These are phyloP conservation scores for Ocimum tenuiflorum DNA, from an alignment of 257 asterid species.

Conservation along the genomic window DNA sequence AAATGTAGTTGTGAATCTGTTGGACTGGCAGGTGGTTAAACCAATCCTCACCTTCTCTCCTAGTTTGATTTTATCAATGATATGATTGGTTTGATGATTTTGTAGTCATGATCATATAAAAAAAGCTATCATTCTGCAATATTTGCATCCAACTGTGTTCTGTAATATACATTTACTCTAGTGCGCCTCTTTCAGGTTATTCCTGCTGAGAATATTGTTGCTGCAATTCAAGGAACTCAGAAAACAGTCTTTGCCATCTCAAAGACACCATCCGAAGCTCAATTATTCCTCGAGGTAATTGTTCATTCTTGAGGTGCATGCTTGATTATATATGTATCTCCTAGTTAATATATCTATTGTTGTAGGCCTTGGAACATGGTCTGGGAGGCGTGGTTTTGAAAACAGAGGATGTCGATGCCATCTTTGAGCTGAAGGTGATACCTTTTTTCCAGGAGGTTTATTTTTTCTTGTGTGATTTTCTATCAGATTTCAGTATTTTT, in stretches of 20 bases:
- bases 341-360: slow-evolving; percentile 23
- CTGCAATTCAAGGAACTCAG: slow-evolving; percentile 61
- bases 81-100: background rate
- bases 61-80: background rate
- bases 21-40: slow-evolving; percentile 65
- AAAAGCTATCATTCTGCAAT: background rate
- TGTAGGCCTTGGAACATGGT: slow-evolving; percentile 86
- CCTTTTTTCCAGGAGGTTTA: background rate
- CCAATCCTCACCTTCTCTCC: background rate
- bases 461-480: slow-evolving; percentile 6
- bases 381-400: slow-evolving; percentile 78
- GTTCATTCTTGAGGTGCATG: background rate
- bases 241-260: slow-evolving; percentile 70
- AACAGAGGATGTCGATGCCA: slow-evolving; percentile 56
- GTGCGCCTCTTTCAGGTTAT: slow-evolving; percentile 42
- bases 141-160: background rate
- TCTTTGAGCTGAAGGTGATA: slow-evolving; percentile 68
- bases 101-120: background rate
- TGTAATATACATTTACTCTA: background rate
- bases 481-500: slow-evolving; percentile 13
- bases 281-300: slow-evolving; percentile 64
- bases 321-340: too few relatives aligned
- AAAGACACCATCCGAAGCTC: slow-evolving; percentile 66
- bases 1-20: slow-evolving; percentile 53
- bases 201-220: slow-evolving; percentile 84